Percentiles rank a stretch among this genome's conserved stretches.
These are phyloP conservation scores for Chloranthus sessilifolius DNA, from an alignment of 164 flowering plant genomes.

Conservation along the genomic window DNA sequence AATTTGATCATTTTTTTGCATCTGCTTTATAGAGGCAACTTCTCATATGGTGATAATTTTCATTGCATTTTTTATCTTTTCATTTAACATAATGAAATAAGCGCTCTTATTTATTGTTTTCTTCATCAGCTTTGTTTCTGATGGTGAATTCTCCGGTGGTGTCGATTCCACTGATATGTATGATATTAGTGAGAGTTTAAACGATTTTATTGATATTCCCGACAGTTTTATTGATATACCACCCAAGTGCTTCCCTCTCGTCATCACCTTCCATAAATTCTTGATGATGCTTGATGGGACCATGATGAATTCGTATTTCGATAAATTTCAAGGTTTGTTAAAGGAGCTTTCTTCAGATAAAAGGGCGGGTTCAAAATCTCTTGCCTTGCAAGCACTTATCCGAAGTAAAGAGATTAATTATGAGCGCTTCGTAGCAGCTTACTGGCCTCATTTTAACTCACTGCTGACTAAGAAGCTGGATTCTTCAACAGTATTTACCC, in stretches of 20 bases:
- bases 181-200: conserved; percentile 30
- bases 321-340: conserved; percentile 34
- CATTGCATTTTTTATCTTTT: too few species aligned
- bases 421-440: conserved; percentile 42
- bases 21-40: too few species aligned
- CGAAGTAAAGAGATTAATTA: conserved; percentile 50
- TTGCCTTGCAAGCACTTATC: conserved; percentile 38
- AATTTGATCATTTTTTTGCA: too few species aligned
- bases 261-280: conserved; percentile 65
- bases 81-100: neutral
- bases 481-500: conserved; percentile 58
- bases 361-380: conserved; percentile 25
- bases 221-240: conserved; percentile 49
- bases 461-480: conserved; percentile 50
- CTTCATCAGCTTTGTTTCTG: conserved; percentile 38
- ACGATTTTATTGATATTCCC: conserved; percentile 46
- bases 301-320: conserved; percentile 50
- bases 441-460: conserved; percentile 74
- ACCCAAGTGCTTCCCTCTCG: conserved; percentile 47
- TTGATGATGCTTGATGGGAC: conserved; percentile 81
- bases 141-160: conserved; percentile 18
- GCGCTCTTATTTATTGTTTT: neutral
- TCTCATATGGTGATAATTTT: too few species aligned
- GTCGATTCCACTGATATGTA: conserved; percentile 26
- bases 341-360: conserved; percentile 15